phyloP scores from a whole-genome alignment of 257 asterid genomes.

The Nicotiana benthamiana region DNA sequence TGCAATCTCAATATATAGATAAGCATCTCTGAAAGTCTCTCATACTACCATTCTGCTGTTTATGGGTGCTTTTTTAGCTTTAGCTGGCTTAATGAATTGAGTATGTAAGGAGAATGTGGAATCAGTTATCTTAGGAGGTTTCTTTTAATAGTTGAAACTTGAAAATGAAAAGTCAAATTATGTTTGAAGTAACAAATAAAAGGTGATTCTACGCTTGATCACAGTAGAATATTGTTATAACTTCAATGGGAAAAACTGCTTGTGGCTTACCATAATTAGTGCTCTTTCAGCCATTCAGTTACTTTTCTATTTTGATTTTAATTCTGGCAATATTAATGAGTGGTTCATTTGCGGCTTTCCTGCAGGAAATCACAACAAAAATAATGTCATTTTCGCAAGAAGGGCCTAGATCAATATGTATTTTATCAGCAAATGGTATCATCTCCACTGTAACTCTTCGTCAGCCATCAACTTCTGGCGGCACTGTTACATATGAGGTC shows the following conservation, averaged over 20 bases:
- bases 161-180: not conserved
- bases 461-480: conserved; percentile 53
- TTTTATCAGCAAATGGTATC: conserved; percentile 68
- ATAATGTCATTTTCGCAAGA: conserved; percentile 50
- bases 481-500: conserved; percentile 80
- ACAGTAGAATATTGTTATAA: not conserved
- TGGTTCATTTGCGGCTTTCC: not conserved
- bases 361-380: conserved; percentile 69
- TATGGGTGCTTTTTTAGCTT: not conserved
- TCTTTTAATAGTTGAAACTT: not conserved
- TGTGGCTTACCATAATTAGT: not conserved
- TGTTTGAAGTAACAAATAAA: not conserved
- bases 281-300: not conserved
- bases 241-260: not conserved
- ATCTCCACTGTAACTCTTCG: conserved; percentile 59
- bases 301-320: not conserved
- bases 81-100: not conserved
- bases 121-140: not conserved
- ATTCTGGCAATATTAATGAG: not conserved
- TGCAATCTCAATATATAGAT: not conserved
- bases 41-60: not conserved
- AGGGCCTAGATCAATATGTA: conserved; percentile 53
- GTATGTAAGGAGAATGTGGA: not conserved
- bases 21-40: too few relatives aligned
- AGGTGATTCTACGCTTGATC: not conserved